Evolutionary conservation across 768 basidiomycete species (phyloP).

Genomic region (Cystobasidium onofrii): DNA sequence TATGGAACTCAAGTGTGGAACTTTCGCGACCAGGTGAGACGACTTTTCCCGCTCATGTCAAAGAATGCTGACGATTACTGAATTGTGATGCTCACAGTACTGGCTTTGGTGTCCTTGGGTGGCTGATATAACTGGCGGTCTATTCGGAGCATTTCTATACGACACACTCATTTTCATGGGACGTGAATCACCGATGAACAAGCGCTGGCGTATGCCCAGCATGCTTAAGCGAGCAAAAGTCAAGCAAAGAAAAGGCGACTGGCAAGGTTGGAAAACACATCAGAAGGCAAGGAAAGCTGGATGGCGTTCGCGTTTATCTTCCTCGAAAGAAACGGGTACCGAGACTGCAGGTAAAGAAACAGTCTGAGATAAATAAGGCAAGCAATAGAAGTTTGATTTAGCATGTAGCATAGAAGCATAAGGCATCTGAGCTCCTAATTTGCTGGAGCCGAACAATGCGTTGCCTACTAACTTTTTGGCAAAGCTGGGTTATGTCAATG

Average conservation of each 20-base stretch:
- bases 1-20: constrained; percentile 1
- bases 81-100: not conserved
- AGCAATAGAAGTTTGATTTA: no score
- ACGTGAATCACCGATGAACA: constrained; percentile 21
- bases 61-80: not conserved
- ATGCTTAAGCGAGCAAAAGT: no score
- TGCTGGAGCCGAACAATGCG: no score
- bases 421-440: no score
- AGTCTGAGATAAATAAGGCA: not conserved
- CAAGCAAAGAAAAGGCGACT: no score
- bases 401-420: no score
- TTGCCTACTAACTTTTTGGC: no score
- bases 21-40: not conserved
- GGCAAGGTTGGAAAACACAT: no score
- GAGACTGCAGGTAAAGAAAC: not conserved
- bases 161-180: constrained; percentile 31
- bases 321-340: no score
- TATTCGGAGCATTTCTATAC: constrained; percentile 24
- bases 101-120: constrained; percentile 27
- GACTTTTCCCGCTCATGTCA: not conserved
- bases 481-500: no score
- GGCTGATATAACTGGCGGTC: constrained; percentile 5
- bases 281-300: no score
- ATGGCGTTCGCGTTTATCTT: no score
- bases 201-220: not conserved